Base-by-base conservation (phyloP, 495 filamentous ascomycete species). In the Hyphodiscus hymeniophilus region DNA sequence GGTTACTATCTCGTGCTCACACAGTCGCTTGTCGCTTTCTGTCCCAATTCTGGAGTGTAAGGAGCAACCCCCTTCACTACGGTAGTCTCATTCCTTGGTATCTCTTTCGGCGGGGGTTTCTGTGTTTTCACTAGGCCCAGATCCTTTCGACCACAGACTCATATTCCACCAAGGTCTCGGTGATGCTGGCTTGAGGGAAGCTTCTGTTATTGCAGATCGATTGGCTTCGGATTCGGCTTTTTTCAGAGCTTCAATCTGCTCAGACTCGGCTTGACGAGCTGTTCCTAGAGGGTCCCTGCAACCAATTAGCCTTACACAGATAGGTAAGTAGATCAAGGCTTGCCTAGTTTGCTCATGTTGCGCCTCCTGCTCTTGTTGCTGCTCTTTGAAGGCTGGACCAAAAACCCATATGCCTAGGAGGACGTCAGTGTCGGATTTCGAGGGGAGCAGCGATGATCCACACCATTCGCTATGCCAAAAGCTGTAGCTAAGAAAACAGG, bases 361-460 rank as follows among this genome's bases (percentile, higher is more conserved):
- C 16, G 38, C 39, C 1, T 66, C 54, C 35, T 45, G 40, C 24
- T 60, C 52, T 6, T 65, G 46, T 18, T 64, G 63, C 31, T 66
- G 46, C 12, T 67, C 66, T 51, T 60, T 60, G 3, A 74, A 52
- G 17, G 51, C 41, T 7, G 71, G 68, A 13, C 59, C 57, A 48
- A 74, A 71, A 3, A 63, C 60, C 50, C 67, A 72, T 42, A 65
- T 62, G 15, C 68, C 72, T 75, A 45, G 10, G n/a, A n/a, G 15
- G 8, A 28, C 20, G 38, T 28, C 13, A 42, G 31, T 30, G 2
- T 28, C 26, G 26, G 10, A 28, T 4, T 10, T 28, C 5, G 10
- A 5, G 26, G 10, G 10, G 26, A 5, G 26, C 26, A 5, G 10
- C n/a, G 15, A n/a, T 8, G 15, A 46, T 28, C 10, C 35, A 45